Evolutionary conservation across 129 eudicot species (phyloP).

Genomic region (Glebionis coronaria): DNA sequence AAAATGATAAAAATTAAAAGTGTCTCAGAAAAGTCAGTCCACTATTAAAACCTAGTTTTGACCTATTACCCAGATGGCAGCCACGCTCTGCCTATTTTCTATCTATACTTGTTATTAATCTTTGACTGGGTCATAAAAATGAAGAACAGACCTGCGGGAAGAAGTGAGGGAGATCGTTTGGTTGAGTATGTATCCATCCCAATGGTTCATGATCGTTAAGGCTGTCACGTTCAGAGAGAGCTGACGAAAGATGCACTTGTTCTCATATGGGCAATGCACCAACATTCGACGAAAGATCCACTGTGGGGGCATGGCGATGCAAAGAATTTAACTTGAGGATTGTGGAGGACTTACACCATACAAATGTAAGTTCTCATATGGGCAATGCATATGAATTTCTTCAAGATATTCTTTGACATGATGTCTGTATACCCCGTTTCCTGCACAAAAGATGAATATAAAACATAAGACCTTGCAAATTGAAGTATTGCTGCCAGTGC

Average conservation of each 20-base stretch:
- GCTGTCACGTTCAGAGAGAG: conserved; percentile 93
- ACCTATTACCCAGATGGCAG: no score
- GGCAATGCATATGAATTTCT: no score
- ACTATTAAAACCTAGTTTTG: no score
- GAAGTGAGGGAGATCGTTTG: conserved; percentile 97
- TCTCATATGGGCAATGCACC: no score
- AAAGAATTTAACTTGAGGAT: conserved; percentile 98
- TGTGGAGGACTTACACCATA: conserved; percentile 99
- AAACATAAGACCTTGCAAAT: conserved; percentile 23
- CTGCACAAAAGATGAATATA: no score
- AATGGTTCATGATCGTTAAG: conserved; percentile 87
- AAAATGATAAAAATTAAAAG: no score
- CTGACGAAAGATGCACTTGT: conserved; percentile 89
- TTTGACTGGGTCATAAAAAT: not conserved
- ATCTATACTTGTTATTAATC: no score
- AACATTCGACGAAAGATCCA: conserved; percentile 99
- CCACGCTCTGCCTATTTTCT: no score
- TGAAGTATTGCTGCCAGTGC: not conserved
- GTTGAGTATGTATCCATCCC: conserved; percentile 99
- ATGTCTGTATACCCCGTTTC: no score
- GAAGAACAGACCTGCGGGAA: conserved; percentile 73
- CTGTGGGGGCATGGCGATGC: conserved; percentile 96
- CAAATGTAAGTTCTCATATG: conserved; percentile 85
- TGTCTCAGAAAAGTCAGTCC: no score
- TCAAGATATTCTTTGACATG: no score